Conservation (phyloP, 2,329 filamentous ascomycete genomes). For the Lizonia empirigonia region DNA sequence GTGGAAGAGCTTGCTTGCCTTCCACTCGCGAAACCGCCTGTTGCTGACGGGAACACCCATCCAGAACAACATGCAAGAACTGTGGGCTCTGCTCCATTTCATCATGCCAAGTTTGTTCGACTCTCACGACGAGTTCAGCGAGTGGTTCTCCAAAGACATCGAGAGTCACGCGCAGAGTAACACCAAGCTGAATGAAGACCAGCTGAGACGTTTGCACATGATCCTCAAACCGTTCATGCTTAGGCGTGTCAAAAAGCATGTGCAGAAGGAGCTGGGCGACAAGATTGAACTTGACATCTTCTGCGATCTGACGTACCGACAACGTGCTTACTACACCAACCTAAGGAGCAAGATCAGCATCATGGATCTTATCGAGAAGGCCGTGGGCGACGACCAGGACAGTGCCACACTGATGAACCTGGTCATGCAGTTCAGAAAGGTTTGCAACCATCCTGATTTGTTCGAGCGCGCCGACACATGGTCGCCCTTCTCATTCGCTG, state of each 20-base stretch:
- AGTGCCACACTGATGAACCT: constrained; percentile 98
- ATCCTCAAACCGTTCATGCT: constrained; percentile 99
- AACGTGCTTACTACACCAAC: constrained; percentile 90
- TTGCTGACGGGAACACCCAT: constrained; percentile 96
- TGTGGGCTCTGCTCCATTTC: constrained; percentile 97
- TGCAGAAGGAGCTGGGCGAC: constrained; percentile 97
- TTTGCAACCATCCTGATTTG: constrained; percentile 96
- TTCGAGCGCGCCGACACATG: constrained; percentile 93
- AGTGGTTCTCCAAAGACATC: constrained; percentile 95
- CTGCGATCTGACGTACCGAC: constrained; percentile 95
- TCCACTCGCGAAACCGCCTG: constrained; percentile 93
- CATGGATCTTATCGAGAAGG: constrained; percentile 98
- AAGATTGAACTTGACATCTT: constrained; percentile 97
- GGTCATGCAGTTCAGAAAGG: constrained; percentile 99
- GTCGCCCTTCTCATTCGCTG: constrained; percentile 81
- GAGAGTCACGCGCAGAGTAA: constrained; percentile 98
- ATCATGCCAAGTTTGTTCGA: constrained; percentile 99
- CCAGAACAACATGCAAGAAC: constrained; percentile 99
- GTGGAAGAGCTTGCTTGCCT: constrained; percentile 93
- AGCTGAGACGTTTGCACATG: constrained; percentile 96
- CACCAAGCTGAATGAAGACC: constrained; percentile 98
- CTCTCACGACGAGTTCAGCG: constrained; percentile 89
- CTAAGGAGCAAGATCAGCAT: constrained; percentile 97
- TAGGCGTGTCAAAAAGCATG: constrained; percentile 98
- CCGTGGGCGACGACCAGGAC: constrained; percentile 90